Base-by-base conservation (phyloP, 2,329 filamentous ascomycete species). In the Elsinoe fawcettii region DNA sequence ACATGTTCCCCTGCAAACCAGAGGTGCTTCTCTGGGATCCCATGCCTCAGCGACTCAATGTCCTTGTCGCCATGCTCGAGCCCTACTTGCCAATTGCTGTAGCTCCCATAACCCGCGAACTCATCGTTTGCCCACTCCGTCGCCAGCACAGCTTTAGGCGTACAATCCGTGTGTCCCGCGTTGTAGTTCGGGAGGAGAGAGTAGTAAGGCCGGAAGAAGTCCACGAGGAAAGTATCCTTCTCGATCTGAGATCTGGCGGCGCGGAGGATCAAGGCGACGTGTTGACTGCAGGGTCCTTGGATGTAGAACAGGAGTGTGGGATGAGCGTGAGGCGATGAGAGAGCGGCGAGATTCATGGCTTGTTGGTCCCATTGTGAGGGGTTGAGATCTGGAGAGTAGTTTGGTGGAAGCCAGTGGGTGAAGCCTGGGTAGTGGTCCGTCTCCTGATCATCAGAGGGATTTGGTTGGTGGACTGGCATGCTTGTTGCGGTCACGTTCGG, bases 1-100 rank as follows among this genome's bases (percentile, higher is more conserved):
- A 90, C 95, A 72, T 96, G 90, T 72, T 96, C 90, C 0, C 90
- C 90, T 0, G 90, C 90, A 62, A 96, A 77, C 90, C 90, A 96
- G 7, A 96, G 67, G 0, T 87, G 84, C 20, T 82, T 74, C 11
- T 82, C 82, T 0, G 84, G 84, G 61, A 78, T 65, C 0, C 80
- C 80, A 2, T 70, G 66, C 22, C 82, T 69, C 72, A 85, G 74
- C 2, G 71, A 67, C 67, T 85, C 80, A 49, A 96, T 82, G 67
- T 95, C 87, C 58, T 77, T 74, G 63, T 91, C 88, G 0, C 85
- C 88, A 5, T 82, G 75, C 62, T 82, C 75, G 47, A 92, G 67
- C 0, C 88, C 90, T 14, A 86, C 77, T 65, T 90, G 90, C 71
- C 95, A 95, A 69, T 95, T 95, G 54, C 80, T 81, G 69, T 96